phyloP scores from a whole-genome alignment of 768 basidiomycete genomes.

The Chlorophyllum brunneum region DNA sequence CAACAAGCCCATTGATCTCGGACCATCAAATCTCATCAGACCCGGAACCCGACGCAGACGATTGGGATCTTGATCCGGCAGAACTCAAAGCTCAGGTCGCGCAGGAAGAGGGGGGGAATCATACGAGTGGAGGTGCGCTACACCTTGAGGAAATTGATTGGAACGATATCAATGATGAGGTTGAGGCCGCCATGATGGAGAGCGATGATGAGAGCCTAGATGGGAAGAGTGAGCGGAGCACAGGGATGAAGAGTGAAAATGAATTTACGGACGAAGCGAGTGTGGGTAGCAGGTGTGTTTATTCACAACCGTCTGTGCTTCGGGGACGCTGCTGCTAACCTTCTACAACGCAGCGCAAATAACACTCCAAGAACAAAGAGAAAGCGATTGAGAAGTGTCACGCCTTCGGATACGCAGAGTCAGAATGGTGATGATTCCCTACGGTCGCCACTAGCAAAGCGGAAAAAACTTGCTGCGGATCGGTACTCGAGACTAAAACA shows the following conservation, averaged over 20 bases:
- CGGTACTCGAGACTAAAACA: constrained; percentile 70
- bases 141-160: constrained; percentile 69
- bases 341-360: no score
- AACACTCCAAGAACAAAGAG: constrained; percentile 48
- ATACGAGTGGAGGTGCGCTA: constrained; percentile 24
- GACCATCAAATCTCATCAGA: constrained; percentile 54
- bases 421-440: constrained; percentile 36
- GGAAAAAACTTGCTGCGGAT: constrained; percentile 70
- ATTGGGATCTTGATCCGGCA: constrained; percentile 50
- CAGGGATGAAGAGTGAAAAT: constrained; percentile 47
- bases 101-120: constrained; percentile 17
- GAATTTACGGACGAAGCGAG: constrained; percentile 53
- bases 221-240: constrained; percentile 35
- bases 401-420: constrained; percentile 51
- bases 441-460: constrained; percentile 73
- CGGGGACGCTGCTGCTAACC: no score
- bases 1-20: constrained; percentile 15
- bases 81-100: constrained; percentile 25
- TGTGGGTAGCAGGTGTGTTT: constrained; percentile 12
- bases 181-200: constrained; percentile 84
- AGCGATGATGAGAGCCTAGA: constrained; percentile 60
- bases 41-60: constrained; percentile 63
- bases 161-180: constrained; percentile 82
- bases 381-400: constrained; percentile 69
- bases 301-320: no score